Evolutionary conservation across 2,329 filamentous ascomycete genomes (phyloP), one percentile per base, ranked within the genome.

Genomic region (Diaporthe australafricana): DNA sequence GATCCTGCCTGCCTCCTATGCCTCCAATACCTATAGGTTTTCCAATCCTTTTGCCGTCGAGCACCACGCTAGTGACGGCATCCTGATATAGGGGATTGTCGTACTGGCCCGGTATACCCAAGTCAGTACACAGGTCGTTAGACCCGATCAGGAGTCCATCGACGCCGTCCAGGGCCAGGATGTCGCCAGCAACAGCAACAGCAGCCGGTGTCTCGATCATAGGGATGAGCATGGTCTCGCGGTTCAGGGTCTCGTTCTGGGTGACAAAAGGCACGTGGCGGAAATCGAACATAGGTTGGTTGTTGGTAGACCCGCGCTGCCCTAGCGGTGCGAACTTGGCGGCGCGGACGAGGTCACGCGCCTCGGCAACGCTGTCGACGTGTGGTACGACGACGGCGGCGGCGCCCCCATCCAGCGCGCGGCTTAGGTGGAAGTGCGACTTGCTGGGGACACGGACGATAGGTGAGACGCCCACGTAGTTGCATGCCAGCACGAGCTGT

Each of bases 361-460:
- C 56, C 38, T 60, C 38, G 2, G 6, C 38, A 9, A 83, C 78
- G 56, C 38, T 45, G 38, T 45, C 38, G 38, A 45, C 38, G 20
- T 60, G 56, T 14, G 56, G 56, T 17, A 60, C 56, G 4, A 60
- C 38, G 5, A 60, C 56, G 22, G 38, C 56, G 7, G 8, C 22
- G 8, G 56, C 56, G 9, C 56, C 56, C 16, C n/a, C 56, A 1
- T 45, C 56, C 22, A 60, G 56, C 14, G 38, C 38, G 1, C 82
- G 76, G 27, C 78, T 80, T 65, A 85, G 76, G 70, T 81, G 80
- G 75, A 79, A 83, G 56, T 79, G 78, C 4, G 80, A 80, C 68
- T 83, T 83, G 74, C 77, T 81, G 0, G 83, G 83, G 1, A 80
- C 79, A 12, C 83, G 83, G 7, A 85, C 83, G 22, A 85, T 80